These are phyloP conservation scores for Fomitopsis schrenkii DNA, from an alignment of 1,284 basidiomycete genomes.

Conservation along the genomic window DNA sequence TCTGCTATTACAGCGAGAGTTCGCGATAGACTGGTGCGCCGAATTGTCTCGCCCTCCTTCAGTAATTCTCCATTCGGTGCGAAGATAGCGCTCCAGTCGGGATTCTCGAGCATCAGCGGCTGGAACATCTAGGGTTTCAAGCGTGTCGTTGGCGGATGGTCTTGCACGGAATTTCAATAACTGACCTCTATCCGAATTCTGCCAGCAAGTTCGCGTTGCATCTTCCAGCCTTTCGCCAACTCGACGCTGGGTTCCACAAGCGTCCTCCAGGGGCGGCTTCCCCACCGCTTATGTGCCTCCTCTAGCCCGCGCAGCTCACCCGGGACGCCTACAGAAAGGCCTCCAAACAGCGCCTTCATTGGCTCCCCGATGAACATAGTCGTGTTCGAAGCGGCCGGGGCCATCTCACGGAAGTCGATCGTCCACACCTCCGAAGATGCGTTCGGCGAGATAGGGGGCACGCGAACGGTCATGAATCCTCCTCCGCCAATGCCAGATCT, in stretches of 20 bases:
- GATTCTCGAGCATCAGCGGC: slow-evolving; percentile 67
- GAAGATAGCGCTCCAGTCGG: slow-evolving; percentile 80
- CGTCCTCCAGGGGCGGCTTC: slow-evolving; percentile 70
- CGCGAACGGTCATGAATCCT: slow-evolving; percentile 86
- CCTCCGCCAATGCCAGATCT: slow-evolving; percentile 89
- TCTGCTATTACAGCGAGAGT: slow-evolving; percentile 65
- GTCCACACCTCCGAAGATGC: slow-evolving; percentile 60
- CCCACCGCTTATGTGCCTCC: slow-evolving; percentile 79
- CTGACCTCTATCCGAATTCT: slow-evolving; percentile 57
- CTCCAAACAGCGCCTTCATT: slow-evolving; percentile 60
- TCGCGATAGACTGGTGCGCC: slow-evolving; percentile 62
- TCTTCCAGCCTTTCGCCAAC: slow-evolving; percentile 75
- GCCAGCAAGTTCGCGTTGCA: slow-evolving; percentile 70
- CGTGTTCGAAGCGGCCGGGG: slow-evolving; percentile 65
- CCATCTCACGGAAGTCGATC: slow-evolving; percentile 88
- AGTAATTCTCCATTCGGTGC: slow-evolving; percentile 73
- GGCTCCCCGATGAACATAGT: slow-evolving; percentile 71
- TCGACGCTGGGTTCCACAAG: slow-evolving; percentile 75
- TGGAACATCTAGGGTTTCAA: slow-evolving; percentile 39
- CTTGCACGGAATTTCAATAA: neutral
- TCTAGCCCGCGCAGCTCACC: slow-evolving; percentile 84
- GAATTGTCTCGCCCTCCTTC: slow-evolving; percentile 71
- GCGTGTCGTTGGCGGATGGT: neutral
- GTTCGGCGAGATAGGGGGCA: slow-evolving; percentile 50
- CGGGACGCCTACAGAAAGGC: slow-evolving; percentile 81